These are phyloP conservation scores for Pseudoneurospora amorphoporcata DNA, from an alignment of 495 filamentous ascomycete genomes.

Conservation along the genomic window DNA sequence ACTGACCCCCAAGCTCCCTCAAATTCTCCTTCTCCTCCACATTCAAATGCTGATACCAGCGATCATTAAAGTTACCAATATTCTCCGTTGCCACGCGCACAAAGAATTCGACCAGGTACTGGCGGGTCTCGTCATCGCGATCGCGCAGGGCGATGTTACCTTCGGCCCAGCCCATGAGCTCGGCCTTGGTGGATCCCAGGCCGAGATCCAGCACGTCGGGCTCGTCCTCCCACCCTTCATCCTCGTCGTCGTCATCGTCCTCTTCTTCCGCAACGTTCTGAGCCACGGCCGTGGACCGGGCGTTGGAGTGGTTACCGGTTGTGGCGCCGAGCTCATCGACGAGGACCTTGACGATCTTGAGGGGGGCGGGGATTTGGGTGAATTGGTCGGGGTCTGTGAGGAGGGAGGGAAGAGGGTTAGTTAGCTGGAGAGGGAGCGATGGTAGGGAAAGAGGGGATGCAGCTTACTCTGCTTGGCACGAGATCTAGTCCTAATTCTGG, in stretches of 20 bases:
- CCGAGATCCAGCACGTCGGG: conserved; percentile 59
- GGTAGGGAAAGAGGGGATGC: neutral
- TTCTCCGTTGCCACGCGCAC: conserved; percentile 51
- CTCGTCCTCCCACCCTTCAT: conserved; percentile 84
- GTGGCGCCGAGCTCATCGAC: conserved; percentile 76
- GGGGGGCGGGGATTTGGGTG: conserved; percentile 73
- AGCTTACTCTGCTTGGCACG: conserved; percentile 60
- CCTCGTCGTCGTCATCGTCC: conserved; percentile 50
- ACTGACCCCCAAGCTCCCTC: conserved; percentile 28
- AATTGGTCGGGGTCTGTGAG: conserved; percentile 69
- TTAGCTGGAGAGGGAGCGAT: neutral
- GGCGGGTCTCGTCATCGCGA: conserved; percentile 87
- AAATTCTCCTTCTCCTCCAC: conserved; percentile 69
- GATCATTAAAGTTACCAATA: conserved; percentile 59
- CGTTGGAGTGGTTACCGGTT: conserved; percentile 29
- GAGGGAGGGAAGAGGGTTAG: neutral
- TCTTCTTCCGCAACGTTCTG: conserved; percentile 29
- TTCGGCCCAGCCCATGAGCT: conserved; percentile 70
- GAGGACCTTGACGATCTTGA: conserved; percentile 95
- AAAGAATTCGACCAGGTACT: conserved; percentile 76
- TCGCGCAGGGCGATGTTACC: conserved; percentile 47
- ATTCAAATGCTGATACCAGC: conserved; percentile 55
- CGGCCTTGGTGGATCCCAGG: conserved; percentile 51
- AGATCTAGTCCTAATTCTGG: conserved; percentile 87
- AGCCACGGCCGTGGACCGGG: conserved; percentile 42